Evolutionary conservation across 2,329 filamentous ascomycete genomes (phyloP).

Genomic region (Chrysoporthe puriensis): DNA sequence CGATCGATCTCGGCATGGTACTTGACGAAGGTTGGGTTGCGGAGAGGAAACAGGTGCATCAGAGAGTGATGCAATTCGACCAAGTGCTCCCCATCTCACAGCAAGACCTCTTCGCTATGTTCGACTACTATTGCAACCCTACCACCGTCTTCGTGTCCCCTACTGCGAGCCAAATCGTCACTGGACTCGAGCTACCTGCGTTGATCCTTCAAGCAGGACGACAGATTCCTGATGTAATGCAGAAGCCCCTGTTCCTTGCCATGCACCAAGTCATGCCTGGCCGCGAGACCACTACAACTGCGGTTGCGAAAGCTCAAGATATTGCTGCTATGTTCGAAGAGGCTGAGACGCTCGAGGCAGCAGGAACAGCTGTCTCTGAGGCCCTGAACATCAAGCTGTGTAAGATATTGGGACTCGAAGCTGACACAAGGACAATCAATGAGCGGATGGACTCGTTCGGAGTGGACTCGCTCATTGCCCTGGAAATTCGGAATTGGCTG

Average conservation of each 20-base stretch:
- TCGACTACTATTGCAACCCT: neutral
- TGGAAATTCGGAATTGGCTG: neutral
- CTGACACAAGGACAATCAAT: neutral
- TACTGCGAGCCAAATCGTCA: neutral
- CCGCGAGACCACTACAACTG: neutral
- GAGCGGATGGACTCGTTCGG: neutral
- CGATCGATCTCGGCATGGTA: constrained; percentile 30
- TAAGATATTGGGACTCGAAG: neutral
- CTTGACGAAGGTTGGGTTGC: neutral
- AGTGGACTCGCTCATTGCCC: neutral
- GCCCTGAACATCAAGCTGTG: neutral
- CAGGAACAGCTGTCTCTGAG: neutral
- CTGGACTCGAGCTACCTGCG: neutral
- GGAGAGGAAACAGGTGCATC: neutral
- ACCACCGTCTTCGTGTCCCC: neutral
- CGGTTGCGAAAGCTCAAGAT: neutral
- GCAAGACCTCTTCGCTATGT: neutral
- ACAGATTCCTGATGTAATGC: neutral
- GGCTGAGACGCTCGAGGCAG: neutral
- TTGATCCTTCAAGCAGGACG: neutral
- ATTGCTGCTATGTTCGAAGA: neutral
- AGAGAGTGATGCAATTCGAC: neutral
- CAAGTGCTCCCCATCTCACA: neutral
- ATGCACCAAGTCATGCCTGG: neutral
- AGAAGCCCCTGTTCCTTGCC: neutral